A percentile compares a stretch with the other conserved stretches of the same genome.
phyloP scores from a whole-genome alignment of 768 basidiomycete genomes.

The Phanerochaete carnosa region DNA sequence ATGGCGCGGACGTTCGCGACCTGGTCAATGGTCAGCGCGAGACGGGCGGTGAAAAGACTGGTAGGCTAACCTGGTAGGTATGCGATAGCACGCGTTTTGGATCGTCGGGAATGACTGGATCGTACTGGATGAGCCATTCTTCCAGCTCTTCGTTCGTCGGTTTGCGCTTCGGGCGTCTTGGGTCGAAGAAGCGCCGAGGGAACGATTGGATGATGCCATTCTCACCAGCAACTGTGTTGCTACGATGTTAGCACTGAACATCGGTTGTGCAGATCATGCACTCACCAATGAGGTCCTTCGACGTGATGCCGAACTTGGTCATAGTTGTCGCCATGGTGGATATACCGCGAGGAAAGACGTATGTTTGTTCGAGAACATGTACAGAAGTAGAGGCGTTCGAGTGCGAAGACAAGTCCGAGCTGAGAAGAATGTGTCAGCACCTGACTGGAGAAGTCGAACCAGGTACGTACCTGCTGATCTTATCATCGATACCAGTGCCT shows the following conservation, averaged over 20 bases:
- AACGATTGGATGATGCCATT: slow-evolving; percentile 74
- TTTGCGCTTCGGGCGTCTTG: slow-evolving; percentile 77
- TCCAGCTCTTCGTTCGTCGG: slow-evolving; percentile 76
- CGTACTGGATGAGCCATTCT: slow-evolving; percentile 84
- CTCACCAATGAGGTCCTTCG: slow-evolving; percentile 83
- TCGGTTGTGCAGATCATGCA: slow-evolving; percentile 6
- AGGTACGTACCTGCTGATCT: slow-evolving; percentile 60
- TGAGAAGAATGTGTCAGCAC: slow-evolving; percentile 19
- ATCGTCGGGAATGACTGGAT: slow-evolving; percentile 74
- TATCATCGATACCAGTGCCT: slow-evolving; percentile 61
- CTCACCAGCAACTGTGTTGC: slow-evolving; percentile 68
- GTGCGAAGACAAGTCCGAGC: slow-evolving; percentile 53
- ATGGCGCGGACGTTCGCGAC: slow-evolving; percentile 68
- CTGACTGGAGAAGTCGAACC: neutral
- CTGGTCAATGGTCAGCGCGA: slow-evolving; percentile 32
- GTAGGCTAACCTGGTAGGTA: slow-evolving; percentile 42
- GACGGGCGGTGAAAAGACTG: neutral
- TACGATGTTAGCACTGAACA: neutral
- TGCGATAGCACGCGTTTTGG: slow-evolving; percentile 55
- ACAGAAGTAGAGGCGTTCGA: slow-evolving; percentile 52
- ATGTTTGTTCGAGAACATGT: slow-evolving; percentile 65
- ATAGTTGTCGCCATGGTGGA: slow-evolving; percentile 70
- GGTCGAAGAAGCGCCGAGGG: slow-evolving; percentile 72
- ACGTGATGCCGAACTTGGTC: slow-evolving; percentile 86
- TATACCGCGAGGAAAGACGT: slow-evolving; percentile 64